Conservation (phyloP, 495 filamentous ascomycete genomes). For the Paragyromitra xinjiangensis region DNA sequence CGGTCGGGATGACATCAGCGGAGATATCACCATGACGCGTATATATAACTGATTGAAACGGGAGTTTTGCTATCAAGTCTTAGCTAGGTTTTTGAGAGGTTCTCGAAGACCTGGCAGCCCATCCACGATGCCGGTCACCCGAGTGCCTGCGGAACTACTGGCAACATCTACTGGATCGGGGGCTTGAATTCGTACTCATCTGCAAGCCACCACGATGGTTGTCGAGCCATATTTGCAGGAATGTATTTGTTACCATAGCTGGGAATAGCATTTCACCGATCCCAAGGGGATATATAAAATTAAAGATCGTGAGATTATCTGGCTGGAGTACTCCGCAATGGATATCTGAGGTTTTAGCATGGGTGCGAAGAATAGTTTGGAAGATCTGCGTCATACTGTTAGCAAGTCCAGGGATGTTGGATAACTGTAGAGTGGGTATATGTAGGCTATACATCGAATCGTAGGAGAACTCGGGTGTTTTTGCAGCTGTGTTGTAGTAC, state of each 20-base stretch:
- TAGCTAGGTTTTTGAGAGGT: background rate
- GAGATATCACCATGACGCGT: constrained; percentile 1
- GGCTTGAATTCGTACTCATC: background rate
- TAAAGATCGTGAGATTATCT: background rate
- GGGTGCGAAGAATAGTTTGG: background rate
- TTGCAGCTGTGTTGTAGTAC: background rate
- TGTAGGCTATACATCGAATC: background rate
- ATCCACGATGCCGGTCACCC: background rate
- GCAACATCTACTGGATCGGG: background rate
- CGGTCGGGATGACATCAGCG: constrained; percentile 7
- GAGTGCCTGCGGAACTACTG: background rate
- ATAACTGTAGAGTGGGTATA: background rate
- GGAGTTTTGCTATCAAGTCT: background rate
- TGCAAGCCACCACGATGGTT: background rate
- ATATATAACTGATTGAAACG: background rate
- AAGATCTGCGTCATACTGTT: background rate
- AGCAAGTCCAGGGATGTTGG: background rate
- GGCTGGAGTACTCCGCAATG: background rate
- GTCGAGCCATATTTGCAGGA: background rate
- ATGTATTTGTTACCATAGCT: background rate
- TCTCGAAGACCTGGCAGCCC: background rate
- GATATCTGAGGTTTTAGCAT: background rate
- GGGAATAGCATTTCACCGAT: background rate
- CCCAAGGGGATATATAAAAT: background rate
- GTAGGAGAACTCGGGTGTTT: background rate